Percentiles rank a stretch among this genome's conserved stretches.
phyloP scores from a whole-genome alignment of 1,284 basidiomycete genomes.

The Ustilago hordei region DNA sequence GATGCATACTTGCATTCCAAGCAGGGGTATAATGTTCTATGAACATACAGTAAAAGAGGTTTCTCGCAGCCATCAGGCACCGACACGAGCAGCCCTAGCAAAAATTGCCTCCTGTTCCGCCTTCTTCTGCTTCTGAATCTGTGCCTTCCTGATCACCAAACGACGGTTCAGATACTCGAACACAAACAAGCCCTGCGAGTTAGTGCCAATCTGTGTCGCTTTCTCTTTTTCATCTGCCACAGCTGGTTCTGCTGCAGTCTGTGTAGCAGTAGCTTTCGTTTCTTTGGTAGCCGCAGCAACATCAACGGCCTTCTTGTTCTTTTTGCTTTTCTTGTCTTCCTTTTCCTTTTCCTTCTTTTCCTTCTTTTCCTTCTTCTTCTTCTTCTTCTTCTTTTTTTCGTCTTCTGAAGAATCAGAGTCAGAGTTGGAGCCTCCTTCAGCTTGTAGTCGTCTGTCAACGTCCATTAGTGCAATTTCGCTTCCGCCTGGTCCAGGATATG shows the following conservation, averaged over 20 bases:
- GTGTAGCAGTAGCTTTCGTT: neutral
- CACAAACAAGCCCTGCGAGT: slow-evolving; percentile 49
- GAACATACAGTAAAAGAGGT: neutral
- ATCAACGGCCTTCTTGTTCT: slow-evolving; percentile 1
- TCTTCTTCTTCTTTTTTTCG: slow-evolving; percentile 20
- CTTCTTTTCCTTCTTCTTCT: too few relatives aligned
- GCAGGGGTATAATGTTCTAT: slow-evolving; percentile 30
- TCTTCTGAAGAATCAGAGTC: slow-evolving; percentile 15
- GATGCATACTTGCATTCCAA: neutral
- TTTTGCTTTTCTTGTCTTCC: slow-evolving; percentile 28
- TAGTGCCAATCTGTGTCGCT: slow-evolving; percentile 46
- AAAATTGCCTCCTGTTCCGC: slow-evolving; percentile 59
- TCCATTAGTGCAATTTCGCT: slow-evolving; percentile 47
- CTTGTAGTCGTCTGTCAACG: slow-evolving; percentile 40
- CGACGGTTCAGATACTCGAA: slow-evolving; percentile 63
- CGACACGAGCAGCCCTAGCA: slow-evolving; percentile 51
- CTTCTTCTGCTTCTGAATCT: slow-evolving; percentile 54
- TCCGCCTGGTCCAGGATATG: slow-evolving; percentile 46
- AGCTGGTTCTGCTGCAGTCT: slow-evolving; percentile 1
- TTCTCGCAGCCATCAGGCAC: slow-evolving; percentile 17
- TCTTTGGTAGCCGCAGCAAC: neutral
- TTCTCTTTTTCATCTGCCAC: slow-evolving; percentile 43
- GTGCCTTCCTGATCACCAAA: slow-evolving; percentile 61
- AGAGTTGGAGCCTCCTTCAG: slow-evolving; percentile 10
- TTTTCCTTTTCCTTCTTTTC: slow-evolving; percentile 26